Conservation (phyloP, 257 asterid genomes). For the Ocimum tenuiflorum region DNA sequence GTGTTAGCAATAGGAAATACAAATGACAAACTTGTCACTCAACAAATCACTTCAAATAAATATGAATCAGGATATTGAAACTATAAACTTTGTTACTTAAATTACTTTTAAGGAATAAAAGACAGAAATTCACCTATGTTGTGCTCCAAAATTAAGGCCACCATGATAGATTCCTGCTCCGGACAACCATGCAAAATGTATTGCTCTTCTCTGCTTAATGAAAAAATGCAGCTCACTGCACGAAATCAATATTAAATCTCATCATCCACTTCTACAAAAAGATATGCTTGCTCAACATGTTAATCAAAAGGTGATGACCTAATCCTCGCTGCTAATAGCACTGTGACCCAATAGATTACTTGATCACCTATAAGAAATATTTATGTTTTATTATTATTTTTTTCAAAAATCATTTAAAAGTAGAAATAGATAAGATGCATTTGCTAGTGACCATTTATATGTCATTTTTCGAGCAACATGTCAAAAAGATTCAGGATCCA, state of each 20-base stretch:
- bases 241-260: conserved; percentile 20
- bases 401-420: not conserved
- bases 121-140: conserved; percentile 47
- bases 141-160: conserved; percentile 89
- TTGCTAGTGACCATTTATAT: not conserved
- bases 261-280: conserved; percentile 9
- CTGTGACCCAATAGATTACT: not conserved
- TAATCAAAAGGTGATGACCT: not conserved
- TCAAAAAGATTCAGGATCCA: conserved; percentile 7
- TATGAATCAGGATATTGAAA: not conserved
- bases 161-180: conserved; percentile 99
- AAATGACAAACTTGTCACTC: not conserved
- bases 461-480: not conserved
- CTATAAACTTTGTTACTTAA: not conserved
- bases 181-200: conserved; percentile 96
- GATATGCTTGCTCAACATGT: not conserved
- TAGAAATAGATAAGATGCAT: not conserved
- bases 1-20: conserved; percentile 20
- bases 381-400: not conserved
- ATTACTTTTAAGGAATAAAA: conserved; percentile 15
- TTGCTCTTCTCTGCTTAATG: conserved; percentile 90
- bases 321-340: not conserved
- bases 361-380: conserved; percentile 9
- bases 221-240: conserved; percentile 95
- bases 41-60: conserved; percentile 13